phyloP scores from a whole-genome alignment of 768 basidiomycete genomes.

The Pilatotrama ljubarskyi region DNA sequence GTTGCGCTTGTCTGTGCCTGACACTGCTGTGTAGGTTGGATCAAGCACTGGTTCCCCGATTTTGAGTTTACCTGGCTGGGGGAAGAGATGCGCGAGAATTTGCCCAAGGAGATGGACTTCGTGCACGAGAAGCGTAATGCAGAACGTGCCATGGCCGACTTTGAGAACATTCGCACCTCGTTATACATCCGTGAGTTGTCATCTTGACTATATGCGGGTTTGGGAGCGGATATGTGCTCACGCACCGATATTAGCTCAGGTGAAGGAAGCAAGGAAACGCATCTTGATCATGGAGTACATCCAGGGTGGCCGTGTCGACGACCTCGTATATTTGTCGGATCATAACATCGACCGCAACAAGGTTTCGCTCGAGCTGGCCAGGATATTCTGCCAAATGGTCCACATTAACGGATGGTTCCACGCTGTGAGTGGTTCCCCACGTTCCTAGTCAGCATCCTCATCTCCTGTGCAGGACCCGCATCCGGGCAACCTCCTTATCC shows the following conservation, averaged over 20 bases:
- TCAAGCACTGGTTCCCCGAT: constrained; percentile 92
- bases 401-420: constrained; percentile 93
- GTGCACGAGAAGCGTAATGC: constrained; percentile 87
- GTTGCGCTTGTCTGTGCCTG: constrained; percentile 1
- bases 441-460: constrained; percentile 14
- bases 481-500: constrained; percentile 91
- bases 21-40: constrained; percentile 53
- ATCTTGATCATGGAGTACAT: constrained; percentile 96
- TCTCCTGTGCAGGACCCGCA: constrained; percentile 70
- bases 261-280: constrained; percentile 78
- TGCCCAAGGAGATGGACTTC: constrained; percentile 96
- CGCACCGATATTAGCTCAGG: constrained; percentile 41
- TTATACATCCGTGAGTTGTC: constrained; percentile 67
- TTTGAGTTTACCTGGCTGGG: constrained; percentile 92
- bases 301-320: constrained; percentile 85
- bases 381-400: constrained; percentile 95
- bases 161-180: constrained; percentile 67
- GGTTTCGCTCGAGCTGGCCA: constrained; percentile 85
- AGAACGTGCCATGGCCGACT: constrained; percentile 66
- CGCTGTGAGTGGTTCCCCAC: constrained; percentile 50
- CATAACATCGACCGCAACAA: constrained; percentile 90
- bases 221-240: neutral
- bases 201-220: constrained; percentile 10
- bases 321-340: constrained; percentile 77
- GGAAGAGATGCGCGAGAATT: constrained; percentile 91